Base-by-base conservation (phyloP, 352 stramenopile species). In the Blastocystis hominis region DNA sequence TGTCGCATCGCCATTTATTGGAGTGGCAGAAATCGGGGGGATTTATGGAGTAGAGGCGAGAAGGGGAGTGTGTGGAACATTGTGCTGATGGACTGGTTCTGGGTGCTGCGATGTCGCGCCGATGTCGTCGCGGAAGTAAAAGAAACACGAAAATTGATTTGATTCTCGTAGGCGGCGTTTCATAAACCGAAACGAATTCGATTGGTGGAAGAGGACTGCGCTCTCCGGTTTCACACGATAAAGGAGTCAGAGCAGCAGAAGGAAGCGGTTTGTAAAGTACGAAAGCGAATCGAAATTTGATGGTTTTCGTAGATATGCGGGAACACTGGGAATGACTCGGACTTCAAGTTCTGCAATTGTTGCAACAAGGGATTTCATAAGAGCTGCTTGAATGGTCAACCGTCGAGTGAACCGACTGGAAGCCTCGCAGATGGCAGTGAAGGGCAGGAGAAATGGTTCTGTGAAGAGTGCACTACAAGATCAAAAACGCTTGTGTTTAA, bases 361-460 rank as follows among this genome's bases (percentile, higher is more conserved):
- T 84, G 72, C 47, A 47, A 68, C 30, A 13, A 64, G 17, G 50
- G 20, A 2, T 84, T 68, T 68, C 72, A 84, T 44, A 38, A 54
- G 17, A 42, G 30, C 2, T 84, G 72, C 44, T 64, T 84, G n/a
- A 5, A 64, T 9, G 5, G 36, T 53, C 3, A 24, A 30, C 24
- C 24, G 24, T 30, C 24, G 24, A 30, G 24, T 30, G 20, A 47
- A 15, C n/a, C 24, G 34, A 46, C 10, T 30, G 3, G 9, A 30
- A 68, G 42, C 72, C 72, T 9, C 10, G n/a, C 24, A 53, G 66
- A 44, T 13, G 15, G 3, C 50, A 46, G 50, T 36, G 30, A 34
- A 47, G 20, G n/a, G 0, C 68, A 84, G 72, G 72, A 53, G 36
- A 84, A 84, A 34, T 84, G 72, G 72, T 84, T 84, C 38, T 84